Base-by-base conservation (phyloP, 805 yeast genomes). In the Metschnikowia peoriensis region DNA sequence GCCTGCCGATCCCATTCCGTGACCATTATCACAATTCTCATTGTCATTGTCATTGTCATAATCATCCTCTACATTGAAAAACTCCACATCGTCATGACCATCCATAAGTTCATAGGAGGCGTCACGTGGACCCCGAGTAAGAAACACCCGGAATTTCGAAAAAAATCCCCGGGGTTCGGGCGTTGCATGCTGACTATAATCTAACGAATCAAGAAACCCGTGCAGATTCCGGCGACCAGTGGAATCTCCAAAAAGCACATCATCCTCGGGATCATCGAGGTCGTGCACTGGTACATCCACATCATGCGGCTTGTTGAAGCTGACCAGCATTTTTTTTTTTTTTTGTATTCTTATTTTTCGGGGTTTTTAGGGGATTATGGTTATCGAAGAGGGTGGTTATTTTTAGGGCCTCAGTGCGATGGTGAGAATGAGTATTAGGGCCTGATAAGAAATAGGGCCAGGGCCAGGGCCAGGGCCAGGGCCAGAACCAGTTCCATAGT, bases 261-360 rank as follows among this genome's bases (percentile, higher is more conserved):
- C 75, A 49, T 73, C 79, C 14, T 66, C 77, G 4, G 61, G 60
- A 27, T 71, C 77, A 58, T 83, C 86, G 50, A 83, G 66, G 59
- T 83, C 76, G 0, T 84, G 79, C 5, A 83, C 71, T 0, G 87
- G 88, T 3, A 80, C 62, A 55, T 83, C 88, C 7, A 75, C 79
- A 1, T 63, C 66, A 56, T 78, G 80, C 1, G 64, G 64, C 16
- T 44, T 50, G 28, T 29, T 29, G 41, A 35, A 41, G 17, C 38
- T 46, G 7, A 43, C 42, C 49, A 46, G 49, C 53, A 50, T 50
- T 10, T 27, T 29, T 8, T 8, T n/a, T 6, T 8, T 17, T 32
- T 16, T 27, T 6, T 28, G 35, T n/a, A n/a, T n/a, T n/a, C n/a
- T n/a, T n/a, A n/a, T 8, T 15, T 9, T 15, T 43, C 10, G 14